Evolutionary conservation across 2,329 filamentous ascomycete species (phyloP).

Genomic region (Ascochyta viciae-villosae): DNA sequence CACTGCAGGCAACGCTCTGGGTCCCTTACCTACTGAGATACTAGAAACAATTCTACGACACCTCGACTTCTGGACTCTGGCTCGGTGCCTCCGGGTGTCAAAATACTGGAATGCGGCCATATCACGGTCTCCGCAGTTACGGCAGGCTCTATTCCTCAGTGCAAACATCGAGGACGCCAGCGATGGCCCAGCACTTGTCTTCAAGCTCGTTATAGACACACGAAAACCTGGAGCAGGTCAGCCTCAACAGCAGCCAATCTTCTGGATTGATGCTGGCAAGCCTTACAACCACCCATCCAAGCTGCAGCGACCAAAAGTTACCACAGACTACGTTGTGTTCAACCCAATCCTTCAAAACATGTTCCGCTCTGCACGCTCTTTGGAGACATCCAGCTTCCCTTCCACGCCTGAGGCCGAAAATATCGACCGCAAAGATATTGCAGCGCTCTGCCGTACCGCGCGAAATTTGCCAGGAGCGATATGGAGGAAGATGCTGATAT

Average conservation of each 20-base stretch:
- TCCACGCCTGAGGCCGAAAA: neutral
- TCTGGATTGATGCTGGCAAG: constrained; percentile 14
- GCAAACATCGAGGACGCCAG: constrained; percentile 1
- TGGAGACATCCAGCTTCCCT: constrained; percentile 1
- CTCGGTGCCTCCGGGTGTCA: constrained; percentile 16
- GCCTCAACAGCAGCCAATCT: constrained; percentile 10
- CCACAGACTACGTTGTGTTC: constrained; percentile 8
- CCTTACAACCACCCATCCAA: constrained; percentile 1
- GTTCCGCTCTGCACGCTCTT: constrained; percentile 10
- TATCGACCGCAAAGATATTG: constrained; percentile 5
- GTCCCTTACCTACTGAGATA: constrained; percentile 14
- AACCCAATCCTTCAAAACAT: constrained; percentile 18
- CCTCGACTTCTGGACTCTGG: constrained; percentile 19
- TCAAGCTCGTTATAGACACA: constrained; percentile 19
- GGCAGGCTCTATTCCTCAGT: constrained; percentile 15
- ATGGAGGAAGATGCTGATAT: constrained; percentile 18
- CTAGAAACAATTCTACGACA: constrained; percentile 9
- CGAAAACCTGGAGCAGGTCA: constrained; percentile 2
- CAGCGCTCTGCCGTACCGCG: constrained; percentile 8
- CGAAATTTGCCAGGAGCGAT: constrained; percentile 12
- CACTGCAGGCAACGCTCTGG: constrained; percentile 1
- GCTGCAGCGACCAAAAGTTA: constrained; percentile 3
- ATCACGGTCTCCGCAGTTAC: constrained; percentile 14
- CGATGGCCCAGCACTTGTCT: constrained; percentile 15
- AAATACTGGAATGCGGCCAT: constrained; percentile 13